Percentiles rank a stretch among this genome's conserved stretches.
Conservation (phyloP, 106 monocot genomes). For the Dactylorhiza incarnata region DNA sequence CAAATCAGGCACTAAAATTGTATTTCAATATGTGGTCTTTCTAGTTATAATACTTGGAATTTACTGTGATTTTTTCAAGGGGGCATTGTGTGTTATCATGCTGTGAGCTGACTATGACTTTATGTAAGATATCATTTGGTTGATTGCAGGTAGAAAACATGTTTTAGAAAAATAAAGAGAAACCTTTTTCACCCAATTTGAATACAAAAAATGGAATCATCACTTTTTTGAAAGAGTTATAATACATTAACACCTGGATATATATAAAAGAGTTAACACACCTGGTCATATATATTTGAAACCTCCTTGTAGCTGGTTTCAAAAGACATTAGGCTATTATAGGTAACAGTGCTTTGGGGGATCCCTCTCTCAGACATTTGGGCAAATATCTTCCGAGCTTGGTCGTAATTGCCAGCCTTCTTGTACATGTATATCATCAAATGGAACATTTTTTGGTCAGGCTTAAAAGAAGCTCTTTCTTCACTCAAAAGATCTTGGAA, state of each 20-base stretch:
- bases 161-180: too few relatives aligned
- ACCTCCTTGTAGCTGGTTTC: conserved; percentile 91
- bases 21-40: neutral
- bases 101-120: neutral
- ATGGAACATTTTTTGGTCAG: conserved; percentile 98
- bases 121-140: too few relatives aligned
- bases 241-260: too few relatives aligned
- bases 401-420: conserved; percentile 78
- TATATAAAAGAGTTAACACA: conserved; percentile 10
- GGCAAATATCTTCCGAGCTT: conserved; percentile 78
- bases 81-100: neutral
- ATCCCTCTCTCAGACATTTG: conserved; percentile 75
- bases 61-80: neutral
- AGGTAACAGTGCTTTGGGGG: conserved; percentile 74
- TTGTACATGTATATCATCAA: conserved; percentile 99
- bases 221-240: too few relatives aligned
- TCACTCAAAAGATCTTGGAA: conserved; percentile 69
- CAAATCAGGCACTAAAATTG: neutral
- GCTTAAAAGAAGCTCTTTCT: conserved; percentile 66
- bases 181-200: too few relatives aligned
- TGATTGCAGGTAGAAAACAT: too few relatives aligned
- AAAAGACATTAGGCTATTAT: conserved; percentile 96
- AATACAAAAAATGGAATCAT: too few relatives aligned
- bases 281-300: conserved; percentile 95
- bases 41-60: neutral